These are phyloP conservation scores for Coprinellus aureogranulatus DNA, from an alignment of 768 basidiomycete species.

Conservation along the genomic window DNA sequence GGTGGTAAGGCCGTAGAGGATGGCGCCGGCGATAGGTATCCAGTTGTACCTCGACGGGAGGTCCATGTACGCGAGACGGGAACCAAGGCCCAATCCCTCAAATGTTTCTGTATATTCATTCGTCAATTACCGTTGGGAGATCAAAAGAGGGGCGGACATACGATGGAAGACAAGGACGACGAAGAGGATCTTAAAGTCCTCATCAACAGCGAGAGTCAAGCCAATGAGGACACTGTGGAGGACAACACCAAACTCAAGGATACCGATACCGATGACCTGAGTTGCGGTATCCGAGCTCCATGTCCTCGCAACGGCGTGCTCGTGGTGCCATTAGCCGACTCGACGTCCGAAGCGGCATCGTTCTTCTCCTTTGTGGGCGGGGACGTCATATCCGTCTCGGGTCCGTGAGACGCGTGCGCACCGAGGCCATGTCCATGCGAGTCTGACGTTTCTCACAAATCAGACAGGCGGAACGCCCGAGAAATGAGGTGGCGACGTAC, in stretches of 20 bases:
- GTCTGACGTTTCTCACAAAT: conserved; percentile 40
- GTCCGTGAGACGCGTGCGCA: conserved; percentile 68
- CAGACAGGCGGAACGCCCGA: conserved; percentile 1
- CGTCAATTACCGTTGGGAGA: too few species aligned
- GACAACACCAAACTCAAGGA: conserved; percentile 91
- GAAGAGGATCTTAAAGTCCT: conserved; percentile 80
- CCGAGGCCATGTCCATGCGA: conserved; percentile 63
- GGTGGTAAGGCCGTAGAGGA: conserved; percentile 73
- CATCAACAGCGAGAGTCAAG: conserved; percentile 84
- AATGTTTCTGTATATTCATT: too few species aligned
- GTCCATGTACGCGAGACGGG: conserved; percentile 76
- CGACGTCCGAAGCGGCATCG: conserved; percentile 22
- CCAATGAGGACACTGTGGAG: conserved; percentile 88
- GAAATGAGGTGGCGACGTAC: conserved; percentile 31
- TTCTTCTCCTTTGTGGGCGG: conserved; percentile 8
- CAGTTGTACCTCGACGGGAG: conserved; percentile 54
- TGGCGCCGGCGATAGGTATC: conserved; percentile 58
- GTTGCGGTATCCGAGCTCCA: conserved; percentile 49
- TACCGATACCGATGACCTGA: conserved; percentile 83
- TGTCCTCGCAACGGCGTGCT: conserved; percentile 7
- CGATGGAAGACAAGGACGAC: conserved; percentile 90
- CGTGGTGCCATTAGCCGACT: conserved; percentile 25
- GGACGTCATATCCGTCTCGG: conserved; percentile 41
- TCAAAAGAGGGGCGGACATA: conserved; percentile 50
- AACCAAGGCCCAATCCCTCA: conserved; percentile 91